A percentile compares a stretch with the other conserved stretches of the same genome.
Conservation (phyloP, 371 early-diverging fungal species). For the Mucor circinelloides region DNA sequence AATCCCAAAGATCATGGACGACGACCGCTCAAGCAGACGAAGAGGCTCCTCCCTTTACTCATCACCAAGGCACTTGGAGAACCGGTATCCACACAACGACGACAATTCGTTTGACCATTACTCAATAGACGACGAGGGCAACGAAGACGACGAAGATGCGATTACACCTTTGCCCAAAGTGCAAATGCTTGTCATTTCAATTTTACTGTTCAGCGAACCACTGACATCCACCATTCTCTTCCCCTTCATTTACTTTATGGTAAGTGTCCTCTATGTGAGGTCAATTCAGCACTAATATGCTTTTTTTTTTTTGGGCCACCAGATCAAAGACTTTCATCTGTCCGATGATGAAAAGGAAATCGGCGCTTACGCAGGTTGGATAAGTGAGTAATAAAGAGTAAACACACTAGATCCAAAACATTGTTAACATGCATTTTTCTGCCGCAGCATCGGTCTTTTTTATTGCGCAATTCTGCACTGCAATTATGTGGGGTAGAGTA, state of each 20-base stretch:
- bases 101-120: not conserved
- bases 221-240: constrained; percentile 67
- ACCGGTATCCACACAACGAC: not conserved
- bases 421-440: not conserved
- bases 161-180: constrained; percentile 26
- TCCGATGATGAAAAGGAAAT: constrained; percentile 66
- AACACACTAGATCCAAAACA: not conserved
- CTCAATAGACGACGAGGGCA: constrained; percentile 3
- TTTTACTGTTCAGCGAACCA: constrained; percentile 68
- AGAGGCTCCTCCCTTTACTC: not conserved
- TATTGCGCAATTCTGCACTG: constrained; percentile 59
- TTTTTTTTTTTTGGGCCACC: no score
- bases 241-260: constrained; percentile 70
- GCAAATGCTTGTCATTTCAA: constrained; percentile 57
- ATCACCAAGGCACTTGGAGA: not conserved
- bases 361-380: constrained; percentile 68
- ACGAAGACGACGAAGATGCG: not conserved
- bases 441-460: constrained; percentile 52
- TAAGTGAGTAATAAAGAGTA: constrained; percentile 36
- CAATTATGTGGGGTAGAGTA: constrained; percentile 58
- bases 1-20: not conserved
- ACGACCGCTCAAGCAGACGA: not conserved
- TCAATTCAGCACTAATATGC: not conserved
- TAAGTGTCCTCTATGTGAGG: constrained; percentile 13
- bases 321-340: constrained; percentile 64